Evolutionary conservation across 148 eudicot genomes (phyloP), one percentile per base, ranked within the genome.

Genomic region (Camellia granthamiana): DNA sequence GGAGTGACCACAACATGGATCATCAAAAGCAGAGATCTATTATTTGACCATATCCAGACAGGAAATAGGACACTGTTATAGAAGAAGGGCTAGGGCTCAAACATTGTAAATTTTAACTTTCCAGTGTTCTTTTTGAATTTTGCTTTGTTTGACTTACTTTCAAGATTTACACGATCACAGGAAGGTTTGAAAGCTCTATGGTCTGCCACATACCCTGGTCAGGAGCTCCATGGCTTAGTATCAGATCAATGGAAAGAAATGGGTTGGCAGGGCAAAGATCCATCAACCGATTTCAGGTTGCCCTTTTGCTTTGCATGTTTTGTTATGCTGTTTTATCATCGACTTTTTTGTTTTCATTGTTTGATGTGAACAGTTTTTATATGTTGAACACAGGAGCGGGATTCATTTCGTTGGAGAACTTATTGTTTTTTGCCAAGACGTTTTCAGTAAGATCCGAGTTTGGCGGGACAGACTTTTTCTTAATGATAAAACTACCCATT

Each of bases 181-280:
- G 97, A 91, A 78, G 94, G 93, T 79, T 83, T 94, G 67, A 89
- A 79, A 86, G 94, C 93, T 8, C 81, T 94, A 84, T 94, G 98
- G 98, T 86, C 85, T 78, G 88, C 97, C 3, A 81, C 98, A 41
- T 94, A 86, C 83, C 98, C 98, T 41, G 87, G 85, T 70, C 81
- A 82, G 69, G 87, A 88, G 81, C 91, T 94, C 49, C 81, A 85
- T 12, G 85, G 88, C 70, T 92, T 94, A 82, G 76, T 91, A 77
- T 94, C 98, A 3, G 98, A 91, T 18, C 98, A 92, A 80, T 94
- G 98, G 98, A 94, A 94, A 86, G 90, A 94, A 82, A 92, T 94
- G 98, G 97, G 98, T 56, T 94, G 98, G 98, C 98, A 94, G 78
- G 98, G 98, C 49, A 83, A 85, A 81, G 94, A 94, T 78, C 98